These are phyloP conservation scores for Lasiosphaeria ovina DNA, from an alignment of 495 filamentous ascomycete species.

Conservation along the genomic window DNA sequence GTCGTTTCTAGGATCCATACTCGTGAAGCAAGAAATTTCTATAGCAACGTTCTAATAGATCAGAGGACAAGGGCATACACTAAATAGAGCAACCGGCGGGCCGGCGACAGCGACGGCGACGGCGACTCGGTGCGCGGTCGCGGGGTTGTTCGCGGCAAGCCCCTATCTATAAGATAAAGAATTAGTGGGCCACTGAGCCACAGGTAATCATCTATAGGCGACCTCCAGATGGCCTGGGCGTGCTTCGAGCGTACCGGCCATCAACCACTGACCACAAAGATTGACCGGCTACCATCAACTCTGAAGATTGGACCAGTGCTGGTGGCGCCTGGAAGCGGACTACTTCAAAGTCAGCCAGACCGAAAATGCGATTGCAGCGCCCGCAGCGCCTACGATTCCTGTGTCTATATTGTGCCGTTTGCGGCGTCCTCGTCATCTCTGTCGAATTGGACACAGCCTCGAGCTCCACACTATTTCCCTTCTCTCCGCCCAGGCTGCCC, in stretches of 20 bases:
- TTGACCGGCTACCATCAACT: background rate
- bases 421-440: background rate
- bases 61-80: background rate
- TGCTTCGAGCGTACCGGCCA: background rate
- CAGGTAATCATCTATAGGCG: too few species aligned
- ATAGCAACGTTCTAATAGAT: background rate
- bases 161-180: background rate
- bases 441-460: too few species aligned
- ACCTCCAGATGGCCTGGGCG: background rate
- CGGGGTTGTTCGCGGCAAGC: background rate
- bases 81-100: background rate
- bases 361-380: background rate
- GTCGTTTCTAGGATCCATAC: background rate
- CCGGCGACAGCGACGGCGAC: background rate
- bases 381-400: background rate
- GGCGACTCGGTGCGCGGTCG: background rate
- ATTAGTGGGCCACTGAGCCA: background rate
- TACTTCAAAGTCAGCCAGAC: background rate
- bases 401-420: background rate
- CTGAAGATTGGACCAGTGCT: background rate
- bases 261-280: background rate
- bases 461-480: too few species aligned
- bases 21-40: background rate
- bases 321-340: background rate
- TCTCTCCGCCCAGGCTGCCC: too few species aligned